Percentiles rank a stretch among this genome's conserved stretches.
Conservation (phyloP, 768 basidiomycete genomes). For the Leucocoprinus leucothites region DNA sequence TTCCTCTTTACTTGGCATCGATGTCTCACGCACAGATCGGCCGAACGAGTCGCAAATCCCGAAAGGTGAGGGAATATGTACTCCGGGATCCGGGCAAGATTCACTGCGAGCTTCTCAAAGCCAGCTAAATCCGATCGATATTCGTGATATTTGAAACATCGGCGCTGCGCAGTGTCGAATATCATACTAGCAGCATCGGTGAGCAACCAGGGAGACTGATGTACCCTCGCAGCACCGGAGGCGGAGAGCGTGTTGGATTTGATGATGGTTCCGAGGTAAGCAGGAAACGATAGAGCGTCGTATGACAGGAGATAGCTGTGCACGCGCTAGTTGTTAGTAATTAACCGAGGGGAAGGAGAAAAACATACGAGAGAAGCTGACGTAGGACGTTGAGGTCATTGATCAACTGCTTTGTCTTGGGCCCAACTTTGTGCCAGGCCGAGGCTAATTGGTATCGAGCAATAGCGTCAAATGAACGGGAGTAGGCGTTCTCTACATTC, state of each 20-base stretch:
- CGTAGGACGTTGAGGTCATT: conserved; percentile 83
- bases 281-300: conserved; percentile 87
- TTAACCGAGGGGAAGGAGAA: background rate
- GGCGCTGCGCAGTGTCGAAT: conserved; percentile 71
- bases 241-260: conserved; percentile 47
- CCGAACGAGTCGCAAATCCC: no score
- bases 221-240: conserved; percentile 52
- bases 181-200: conserved; percentile 90
- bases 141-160: no score
- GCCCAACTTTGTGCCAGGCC: conserved; percentile 96
- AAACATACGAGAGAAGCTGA: conserved; percentile 70
- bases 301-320: conserved; percentile 82
- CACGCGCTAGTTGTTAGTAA: background rate
- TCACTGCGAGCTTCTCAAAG: no score
- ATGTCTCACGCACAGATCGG: no score
- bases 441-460: conserved; percentile 89
- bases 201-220: conserved; percentile 87
- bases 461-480: conserved; percentile 85
- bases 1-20: no score
- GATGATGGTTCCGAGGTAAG: conserved; percentile 86
- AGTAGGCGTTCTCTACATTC: conserved; percentile 90
- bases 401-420: conserved; percentile 88
- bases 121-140: no score
- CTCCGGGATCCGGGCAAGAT: no score
- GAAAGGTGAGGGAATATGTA: no score